Percentiles rank a stretch among this genome's conserved stretches.
Evolutionary conservation across 208 protist species (phyloP).

Genomic region (Vickermania ingenoplastis): DNA sequence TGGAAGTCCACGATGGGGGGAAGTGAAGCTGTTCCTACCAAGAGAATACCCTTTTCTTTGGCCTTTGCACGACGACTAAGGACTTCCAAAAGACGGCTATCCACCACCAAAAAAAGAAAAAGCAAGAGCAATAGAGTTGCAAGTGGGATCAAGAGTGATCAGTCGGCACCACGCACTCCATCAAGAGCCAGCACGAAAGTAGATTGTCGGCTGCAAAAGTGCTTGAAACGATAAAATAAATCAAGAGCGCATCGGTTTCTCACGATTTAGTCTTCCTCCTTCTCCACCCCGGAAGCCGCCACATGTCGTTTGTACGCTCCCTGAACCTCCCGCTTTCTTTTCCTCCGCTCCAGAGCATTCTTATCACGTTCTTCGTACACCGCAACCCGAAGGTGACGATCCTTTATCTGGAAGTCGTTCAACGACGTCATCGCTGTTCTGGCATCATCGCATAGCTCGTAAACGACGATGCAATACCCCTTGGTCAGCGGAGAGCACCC

Average conservation of each 20-base stretch:
- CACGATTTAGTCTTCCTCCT: slow-evolving; percentile 12
- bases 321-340: slow-evolving; percentile 67
- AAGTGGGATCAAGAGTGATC: no score
- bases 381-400: slow-evolving; percentile 58
- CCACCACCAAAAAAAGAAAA: background rate
- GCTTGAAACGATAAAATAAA: no score
- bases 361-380: slow-evolving; percentile 82
- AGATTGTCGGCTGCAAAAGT: no score
- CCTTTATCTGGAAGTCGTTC: slow-evolving; percentile 59
- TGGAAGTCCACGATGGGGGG: background rate
- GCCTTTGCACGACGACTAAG: background rate
- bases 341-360: slow-evolving; percentile 61
- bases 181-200: no score
- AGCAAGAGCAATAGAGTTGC: background rate
- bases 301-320: slow-evolving; percentile 75
- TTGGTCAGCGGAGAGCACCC: slow-evolving; percentile 56
- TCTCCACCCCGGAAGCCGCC: slow-evolving; percentile 14
- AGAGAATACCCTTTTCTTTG: no score
- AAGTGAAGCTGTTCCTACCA: background rate
- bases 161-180: no score
- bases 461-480: slow-evolving; percentile 78
- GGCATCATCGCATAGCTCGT: slow-evolving; percentile 78
- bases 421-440: slow-evolving; percentile 47
- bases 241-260: no score
- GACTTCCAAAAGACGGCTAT: background rate